Conservation (phyloP, 2,329 filamentous ascomycete genomes). For the Aspergillus sp. region DNA sequence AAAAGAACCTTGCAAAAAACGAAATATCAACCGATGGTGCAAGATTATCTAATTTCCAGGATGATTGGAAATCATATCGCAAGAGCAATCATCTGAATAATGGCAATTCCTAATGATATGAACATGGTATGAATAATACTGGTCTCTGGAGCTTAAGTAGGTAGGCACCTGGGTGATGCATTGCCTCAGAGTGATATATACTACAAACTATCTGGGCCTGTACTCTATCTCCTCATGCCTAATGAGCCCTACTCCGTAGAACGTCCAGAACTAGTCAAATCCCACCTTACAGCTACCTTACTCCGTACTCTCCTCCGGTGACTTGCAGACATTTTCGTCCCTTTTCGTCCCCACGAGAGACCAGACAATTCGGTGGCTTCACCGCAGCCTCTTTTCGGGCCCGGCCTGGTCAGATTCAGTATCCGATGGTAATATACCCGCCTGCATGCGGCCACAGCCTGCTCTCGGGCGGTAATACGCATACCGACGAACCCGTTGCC, state of each 20-base stretch:
- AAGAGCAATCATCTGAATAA: not conserved
- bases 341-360: constrained; percentile 13
- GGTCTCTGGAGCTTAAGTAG: too few species aligned
- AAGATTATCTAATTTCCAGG: too few species aligned
- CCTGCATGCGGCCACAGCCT: not conserved
- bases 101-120: not conserved
- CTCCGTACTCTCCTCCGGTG: not conserved
- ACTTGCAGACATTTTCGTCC: constrained; percentile 7
- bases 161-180: too few species aligned
- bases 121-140: too few species aligned
- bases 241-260: too few species aligned
- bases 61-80: too few species aligned
- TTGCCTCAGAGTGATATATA: too few species aligned
- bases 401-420: constrained; percentile 5
- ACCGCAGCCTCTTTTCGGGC: constrained; percentile 36
- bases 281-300: too few species aligned
- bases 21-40: not conserved
- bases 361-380: constrained; percentile 14
- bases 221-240: too few species aligned
- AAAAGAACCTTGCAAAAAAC: too few species aligned
- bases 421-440: constrained; percentile 7
- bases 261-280: too few species aligned
- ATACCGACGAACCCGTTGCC: constrained; percentile 2
- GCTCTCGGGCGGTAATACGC: not conserved
- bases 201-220: too few species aligned